A percentile compares a stretch with the other conserved stretches of the same genome.
phyloP scores from a whole-genome alignment of 2,329 filamentous ascomycete genomes.

The Chalaropsis thielavioides region DNA sequence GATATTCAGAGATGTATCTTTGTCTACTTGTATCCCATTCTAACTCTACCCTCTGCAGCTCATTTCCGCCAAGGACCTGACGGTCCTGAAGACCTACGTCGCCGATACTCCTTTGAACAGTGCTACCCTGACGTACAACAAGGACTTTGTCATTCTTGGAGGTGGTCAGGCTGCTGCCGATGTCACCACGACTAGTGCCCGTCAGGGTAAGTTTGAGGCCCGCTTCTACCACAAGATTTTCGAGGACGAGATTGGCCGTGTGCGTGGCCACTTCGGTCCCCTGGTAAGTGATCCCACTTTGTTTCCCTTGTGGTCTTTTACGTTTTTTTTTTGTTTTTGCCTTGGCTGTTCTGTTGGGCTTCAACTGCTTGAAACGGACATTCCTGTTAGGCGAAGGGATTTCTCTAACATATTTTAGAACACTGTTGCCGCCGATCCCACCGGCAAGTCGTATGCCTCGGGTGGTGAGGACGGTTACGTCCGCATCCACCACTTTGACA shows the following conservation, averaged over 20 bases:
- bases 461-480: slow-evolving; percentile 98
- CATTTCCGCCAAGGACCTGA: slow-evolving; percentile 70
- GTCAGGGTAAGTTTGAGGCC: slow-evolving; percentile 98
- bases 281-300: slow-evolving; percentile 32
- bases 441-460: slow-evolving; percentile 82
- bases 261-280: slow-evolving; percentile 91
- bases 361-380: not conserved
- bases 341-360: not conserved
- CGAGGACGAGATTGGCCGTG: slow-evolving; percentile 94
- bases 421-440: slow-evolving; percentile 86
- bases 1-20: not conserved
- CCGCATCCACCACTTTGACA: slow-evolving; percentile 95
- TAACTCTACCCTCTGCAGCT: slow-evolving; percentile 35
- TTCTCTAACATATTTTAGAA: slow-evolving; percentile 35
- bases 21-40: not conserved
- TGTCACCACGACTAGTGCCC: slow-evolving; percentile 82
- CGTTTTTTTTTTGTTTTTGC: not conserved
- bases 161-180: slow-evolving; percentile 98
- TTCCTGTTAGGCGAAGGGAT: not conserved
- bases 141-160: slow-evolving; percentile 94
- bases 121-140: slow-evolving; percentile 83
- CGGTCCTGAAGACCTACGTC: slow-evolving; percentile 81
- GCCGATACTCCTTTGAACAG: slow-evolving; percentile 94
- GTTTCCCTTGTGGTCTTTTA: not conserved
- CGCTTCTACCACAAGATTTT: slow-evolving; percentile 99